Percentiles rank a stretch among this genome's conserved stretches.
Conservation (phyloP, 805 yeast species). For the Spencermartinsiella europaea region DNA sequence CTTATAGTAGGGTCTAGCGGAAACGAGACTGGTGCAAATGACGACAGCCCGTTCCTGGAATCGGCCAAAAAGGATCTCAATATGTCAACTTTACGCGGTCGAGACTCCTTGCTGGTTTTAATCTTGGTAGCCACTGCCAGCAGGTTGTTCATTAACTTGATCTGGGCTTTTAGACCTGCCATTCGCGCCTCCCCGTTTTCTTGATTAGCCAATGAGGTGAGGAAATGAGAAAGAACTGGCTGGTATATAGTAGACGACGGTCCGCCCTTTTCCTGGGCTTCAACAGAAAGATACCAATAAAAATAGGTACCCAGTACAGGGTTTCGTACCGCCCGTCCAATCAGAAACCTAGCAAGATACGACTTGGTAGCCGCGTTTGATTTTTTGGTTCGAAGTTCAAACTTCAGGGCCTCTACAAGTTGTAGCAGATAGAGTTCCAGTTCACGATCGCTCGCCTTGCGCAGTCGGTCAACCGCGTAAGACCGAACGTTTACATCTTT, state of each 20-base stretch:
- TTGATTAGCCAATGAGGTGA: conserved; percentile 32
- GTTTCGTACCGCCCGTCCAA: conserved; percentile 63
- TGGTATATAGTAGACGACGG: conserved; percentile 36
- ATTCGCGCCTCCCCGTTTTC: conserved; percentile 27
- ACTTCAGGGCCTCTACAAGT: conserved; percentile 84
- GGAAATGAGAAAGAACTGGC: conserved; percentile 44
- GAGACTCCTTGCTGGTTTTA: conserved; percentile 65
- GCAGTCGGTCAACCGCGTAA: conserved; percentile 81
- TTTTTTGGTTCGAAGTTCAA: conserved; percentile 43
- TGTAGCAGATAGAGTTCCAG: conserved; percentile 78
- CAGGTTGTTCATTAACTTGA: conserved; percentile 60
- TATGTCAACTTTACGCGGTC: conserved; percentile 68
- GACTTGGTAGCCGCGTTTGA: conserved; percentile 17
- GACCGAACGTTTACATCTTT: conserved; percentile 68
- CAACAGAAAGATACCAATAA: conserved; percentile 90
- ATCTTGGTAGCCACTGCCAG: conserved; percentile 61
- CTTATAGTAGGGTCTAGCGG: conserved; percentile 80
- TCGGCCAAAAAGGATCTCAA: conserved; percentile 55
- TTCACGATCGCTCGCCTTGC: conserved; percentile 74
- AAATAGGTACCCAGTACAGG: conserved; percentile 71
- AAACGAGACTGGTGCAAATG: conserved; percentile 54
- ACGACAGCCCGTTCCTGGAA: conserved; percentile 34
- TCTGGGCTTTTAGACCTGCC: conserved; percentile 49
- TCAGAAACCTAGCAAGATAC: conserved; percentile 51
- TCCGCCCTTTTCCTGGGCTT: conserved; percentile 59